These are phyloP conservation scores for Phytophthora macrochlamydospora DNA, from an alignment of 352 stramenopile species.

Conservation along the genomic window DNA sequence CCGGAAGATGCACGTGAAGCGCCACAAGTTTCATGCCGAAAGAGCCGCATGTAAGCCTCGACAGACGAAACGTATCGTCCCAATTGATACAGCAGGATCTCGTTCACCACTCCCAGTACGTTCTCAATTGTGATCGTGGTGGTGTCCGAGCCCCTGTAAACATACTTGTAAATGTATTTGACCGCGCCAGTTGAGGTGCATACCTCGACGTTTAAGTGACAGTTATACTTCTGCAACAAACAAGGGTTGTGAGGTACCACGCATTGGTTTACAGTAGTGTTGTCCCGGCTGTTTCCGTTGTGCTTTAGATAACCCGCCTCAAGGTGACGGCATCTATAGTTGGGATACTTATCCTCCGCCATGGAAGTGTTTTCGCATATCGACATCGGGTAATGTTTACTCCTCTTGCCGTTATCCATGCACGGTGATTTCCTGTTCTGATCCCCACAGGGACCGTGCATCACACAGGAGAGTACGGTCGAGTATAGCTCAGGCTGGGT, in stretches of 20 bases:
- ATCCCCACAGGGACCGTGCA: slow-evolving; percentile 16
- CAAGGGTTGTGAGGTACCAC: too few relatives aligned
- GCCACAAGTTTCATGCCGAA: background rate
- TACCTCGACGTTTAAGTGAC: background rate
- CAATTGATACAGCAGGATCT: background rate
- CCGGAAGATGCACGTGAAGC: slow-evolving; percentile 53
- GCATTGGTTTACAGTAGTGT: too few relatives aligned
- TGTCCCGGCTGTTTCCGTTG: too few relatives aligned
- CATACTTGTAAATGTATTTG: background rate
- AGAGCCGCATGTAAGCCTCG: background rate
- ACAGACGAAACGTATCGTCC: background rate
- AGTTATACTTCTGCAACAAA: too few relatives aligned
- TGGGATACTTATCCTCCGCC: background rate
- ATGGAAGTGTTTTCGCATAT: slow-evolving; percentile 8
- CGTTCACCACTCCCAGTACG: background rate
- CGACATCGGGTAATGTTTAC: slow-evolving; percentile 30
- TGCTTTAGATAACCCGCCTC: too few relatives aligned
- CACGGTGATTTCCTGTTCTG: slow-evolving; percentile 5
- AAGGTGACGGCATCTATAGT: too few relatives aligned
- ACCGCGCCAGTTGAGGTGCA: background rate
- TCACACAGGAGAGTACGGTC: slow-evolving; percentile 17
- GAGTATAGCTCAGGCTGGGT: slow-evolving; percentile 8
- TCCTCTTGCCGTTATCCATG: slow-evolving; percentile 29
- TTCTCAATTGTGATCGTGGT: background rate
- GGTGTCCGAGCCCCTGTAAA: background rate